A percentile compares a stretch with the other conserved stretches of the same genome.
phyloP scores from a whole-genome alignment of 768 basidiomycete species.

The Boletellus emodensis region DNA sequence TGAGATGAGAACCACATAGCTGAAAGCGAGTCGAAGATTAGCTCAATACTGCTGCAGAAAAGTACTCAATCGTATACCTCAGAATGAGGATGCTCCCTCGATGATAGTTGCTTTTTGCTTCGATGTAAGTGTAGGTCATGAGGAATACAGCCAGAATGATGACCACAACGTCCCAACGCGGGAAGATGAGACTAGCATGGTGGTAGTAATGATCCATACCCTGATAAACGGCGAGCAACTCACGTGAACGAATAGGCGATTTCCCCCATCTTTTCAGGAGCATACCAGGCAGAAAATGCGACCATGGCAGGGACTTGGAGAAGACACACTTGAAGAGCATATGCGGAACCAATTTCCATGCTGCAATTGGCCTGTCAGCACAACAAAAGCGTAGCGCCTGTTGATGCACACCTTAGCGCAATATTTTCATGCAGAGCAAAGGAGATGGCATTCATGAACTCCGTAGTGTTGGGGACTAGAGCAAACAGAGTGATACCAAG shows the following conservation, averaged over 20 bases:
- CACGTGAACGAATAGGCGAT: constrained; percentile 92
- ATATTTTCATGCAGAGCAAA: constrained; percentile 98
- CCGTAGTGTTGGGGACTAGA: constrained; percentile 96
- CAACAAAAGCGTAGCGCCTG: background rate
- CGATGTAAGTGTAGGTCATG: constrained; percentile 98
- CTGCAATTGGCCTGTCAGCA: constrained; percentile 38
- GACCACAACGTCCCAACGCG: constrained; percentile 94
- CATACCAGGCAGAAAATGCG: constrained; percentile 95
- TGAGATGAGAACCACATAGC: constrained; percentile 85
- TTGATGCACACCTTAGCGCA: constrained; percentile 69
- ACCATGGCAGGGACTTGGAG: constrained; percentile 99
- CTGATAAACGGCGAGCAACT: constrained; percentile 29
- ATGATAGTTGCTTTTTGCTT: constrained; percentile 98
- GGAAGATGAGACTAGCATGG: constrained; percentile 80
- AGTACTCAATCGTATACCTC: constrained; percentile 47
- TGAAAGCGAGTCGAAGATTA: constrained; percentile 28
- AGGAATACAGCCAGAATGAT: constrained; percentile 96
- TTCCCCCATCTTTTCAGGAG: constrained; percentile 80
- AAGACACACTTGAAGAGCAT: constrained; percentile 96
- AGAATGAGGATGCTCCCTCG: constrained; percentile 93
- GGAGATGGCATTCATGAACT: constrained; percentile 99
- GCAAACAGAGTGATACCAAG: constrained; percentile 95
- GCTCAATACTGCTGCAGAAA: background rate
- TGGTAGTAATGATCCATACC: constrained; percentile 2
- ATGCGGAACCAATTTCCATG: constrained; percentile 99